Evolutionary conservation across 495 filamentous ascomycete species (phyloP).

Genomic region (Penicillium cataractarum): DNA sequence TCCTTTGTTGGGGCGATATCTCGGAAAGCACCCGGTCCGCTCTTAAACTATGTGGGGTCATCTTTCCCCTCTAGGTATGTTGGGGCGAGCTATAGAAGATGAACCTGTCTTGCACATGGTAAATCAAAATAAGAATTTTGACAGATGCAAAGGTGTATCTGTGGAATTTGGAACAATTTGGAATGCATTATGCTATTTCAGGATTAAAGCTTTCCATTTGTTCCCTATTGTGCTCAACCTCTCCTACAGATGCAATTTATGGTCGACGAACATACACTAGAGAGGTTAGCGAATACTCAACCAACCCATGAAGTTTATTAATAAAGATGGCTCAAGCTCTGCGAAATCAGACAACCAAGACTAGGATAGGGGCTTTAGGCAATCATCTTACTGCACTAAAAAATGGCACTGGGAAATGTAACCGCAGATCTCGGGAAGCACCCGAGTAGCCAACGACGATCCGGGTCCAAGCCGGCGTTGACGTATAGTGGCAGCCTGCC

Average conservation of each 20-base stretch:
- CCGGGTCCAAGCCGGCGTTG: constrained; percentile 30
- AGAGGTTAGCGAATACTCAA: no score
- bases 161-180: background rate
- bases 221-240: no score
- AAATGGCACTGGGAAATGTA: background rate
- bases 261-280: no score
- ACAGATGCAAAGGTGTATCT: no score
- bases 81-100: background rate
- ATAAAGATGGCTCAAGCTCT: background rate
- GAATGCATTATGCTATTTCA: no score
- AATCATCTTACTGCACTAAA: background rate
- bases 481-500: constrained; percentile 17
- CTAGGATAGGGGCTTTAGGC: background rate
- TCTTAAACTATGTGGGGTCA: background rate
- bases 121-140: background rate
- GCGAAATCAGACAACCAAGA: background rate
- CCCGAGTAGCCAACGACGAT: constrained; percentile 6
- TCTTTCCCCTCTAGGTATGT: background rate
- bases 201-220: no score
- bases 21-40: background rate
- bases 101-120: background rate
- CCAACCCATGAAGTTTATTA: no score
- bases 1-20: background rate
- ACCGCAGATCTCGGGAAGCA: constrained; percentile 17
- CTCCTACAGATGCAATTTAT: background rate